These are phyloP conservation scores for Byssoonygena ceratinophila DNA, from an alignment of 2,329 filamentous ascomycete species.

Conservation along the genomic window DNA sequence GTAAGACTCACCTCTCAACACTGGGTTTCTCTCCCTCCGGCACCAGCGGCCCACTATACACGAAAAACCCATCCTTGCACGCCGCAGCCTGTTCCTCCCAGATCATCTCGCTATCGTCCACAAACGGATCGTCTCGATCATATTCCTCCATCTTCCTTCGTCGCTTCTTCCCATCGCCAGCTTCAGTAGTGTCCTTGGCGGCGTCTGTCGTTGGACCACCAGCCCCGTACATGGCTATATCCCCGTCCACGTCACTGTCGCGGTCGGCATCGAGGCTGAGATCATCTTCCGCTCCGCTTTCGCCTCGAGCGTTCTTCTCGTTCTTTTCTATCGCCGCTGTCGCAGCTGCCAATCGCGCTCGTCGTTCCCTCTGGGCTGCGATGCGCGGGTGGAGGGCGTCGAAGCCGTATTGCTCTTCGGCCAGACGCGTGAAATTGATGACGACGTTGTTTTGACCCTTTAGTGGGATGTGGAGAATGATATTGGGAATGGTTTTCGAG, in stretches of 20 bases:
- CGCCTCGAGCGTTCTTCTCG: constrained; percentile 58
- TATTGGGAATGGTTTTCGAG: constrained; percentile 53
- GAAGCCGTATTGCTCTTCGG: constrained; percentile 88
- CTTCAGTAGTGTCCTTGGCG: constrained; percentile 39
- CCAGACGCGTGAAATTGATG: constrained; percentile 88
- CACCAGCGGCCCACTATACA: constrained; percentile 86
- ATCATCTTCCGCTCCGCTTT: constrained; percentile 67
- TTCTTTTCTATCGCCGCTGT: constrained; percentile 73
- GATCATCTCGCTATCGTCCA: constrained; percentile 83
- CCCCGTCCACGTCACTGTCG: constrained; percentile 45
- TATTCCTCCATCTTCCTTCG: constrained; percentile 61
- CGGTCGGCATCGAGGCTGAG: constrained; percentile 85
- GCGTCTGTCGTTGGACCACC: constrained; percentile 45
- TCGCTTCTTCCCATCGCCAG: constrained; percentile 52
- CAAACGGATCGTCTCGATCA: constrained; percentile 57
- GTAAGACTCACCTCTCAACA: constrained; percentile 47
- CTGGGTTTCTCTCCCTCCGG: constrained; percentile 71
- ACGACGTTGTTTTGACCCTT: constrained; percentile 77
- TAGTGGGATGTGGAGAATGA: constrained; percentile 72
- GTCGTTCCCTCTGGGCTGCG: constrained; percentile 76
- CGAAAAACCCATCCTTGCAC: constrained; percentile 93
- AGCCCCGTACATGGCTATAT: constrained; percentile 33
- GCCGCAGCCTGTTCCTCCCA: constrained; percentile 95
- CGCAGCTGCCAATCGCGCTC: constrained; percentile 77
- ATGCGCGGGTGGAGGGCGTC: constrained; percentile 84